phyloP scores from a whole-genome alignment of 2,329 filamentous ascomycete species.

The Raffaelea arxii region DNA sequence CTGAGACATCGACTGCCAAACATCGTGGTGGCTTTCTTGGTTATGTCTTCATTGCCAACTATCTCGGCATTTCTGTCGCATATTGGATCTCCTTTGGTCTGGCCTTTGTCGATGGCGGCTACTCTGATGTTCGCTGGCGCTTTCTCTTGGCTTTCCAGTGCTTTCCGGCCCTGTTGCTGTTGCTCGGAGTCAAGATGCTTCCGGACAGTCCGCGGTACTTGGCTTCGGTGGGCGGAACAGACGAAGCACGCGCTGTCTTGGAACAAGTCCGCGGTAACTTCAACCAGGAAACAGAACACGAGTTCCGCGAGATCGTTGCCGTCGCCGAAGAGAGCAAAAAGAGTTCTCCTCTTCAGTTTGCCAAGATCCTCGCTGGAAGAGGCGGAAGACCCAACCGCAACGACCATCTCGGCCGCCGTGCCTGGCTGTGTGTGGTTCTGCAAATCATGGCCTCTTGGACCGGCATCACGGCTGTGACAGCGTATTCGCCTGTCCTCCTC shows the following conservation, averaged over 20 bases:
- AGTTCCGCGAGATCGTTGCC: constrained; percentile 30
- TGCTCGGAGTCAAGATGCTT: constrained; percentile 27
- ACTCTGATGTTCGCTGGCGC: constrained; percentile 24
- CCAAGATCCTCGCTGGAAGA: constrained; percentile 27
- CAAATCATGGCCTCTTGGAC: constrained; percentile 35
- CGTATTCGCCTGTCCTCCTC: constrained; percentile 25
- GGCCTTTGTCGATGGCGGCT: constrained; percentile 15
- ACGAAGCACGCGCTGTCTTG: constrained; percentile 21
- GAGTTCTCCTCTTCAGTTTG: constrained; percentile 25
- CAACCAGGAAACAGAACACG: constrained; percentile 25
- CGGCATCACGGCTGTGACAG: constrained; percentile 30
- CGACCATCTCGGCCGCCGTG: constrained; percentile 28
- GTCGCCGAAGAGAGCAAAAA: constrained; percentile 27
- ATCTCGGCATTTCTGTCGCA: constrained; percentile 35
- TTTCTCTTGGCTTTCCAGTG: constrained; percentile 30
- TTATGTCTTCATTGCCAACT: constrained; percentile 43
- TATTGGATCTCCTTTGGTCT: constrained; percentile 29
- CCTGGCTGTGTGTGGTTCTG: constrained; percentile 28
- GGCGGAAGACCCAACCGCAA: constrained; percentile 22
- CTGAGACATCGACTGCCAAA: constrained; percentile 34
- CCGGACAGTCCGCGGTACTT: constrained; percentile 34
- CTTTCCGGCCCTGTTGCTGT: constrained; percentile 29
- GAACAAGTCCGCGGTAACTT: constrained; percentile 22
- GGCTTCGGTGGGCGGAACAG: constrained; percentile 11
- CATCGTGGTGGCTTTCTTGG: constrained; percentile 36